Percentiles rank a stretch among this genome's conserved stretches.
Evolutionary conservation across 2,329 filamentous ascomycete species (phyloP).

Genomic region (Fusarium nygamai): DNA sequence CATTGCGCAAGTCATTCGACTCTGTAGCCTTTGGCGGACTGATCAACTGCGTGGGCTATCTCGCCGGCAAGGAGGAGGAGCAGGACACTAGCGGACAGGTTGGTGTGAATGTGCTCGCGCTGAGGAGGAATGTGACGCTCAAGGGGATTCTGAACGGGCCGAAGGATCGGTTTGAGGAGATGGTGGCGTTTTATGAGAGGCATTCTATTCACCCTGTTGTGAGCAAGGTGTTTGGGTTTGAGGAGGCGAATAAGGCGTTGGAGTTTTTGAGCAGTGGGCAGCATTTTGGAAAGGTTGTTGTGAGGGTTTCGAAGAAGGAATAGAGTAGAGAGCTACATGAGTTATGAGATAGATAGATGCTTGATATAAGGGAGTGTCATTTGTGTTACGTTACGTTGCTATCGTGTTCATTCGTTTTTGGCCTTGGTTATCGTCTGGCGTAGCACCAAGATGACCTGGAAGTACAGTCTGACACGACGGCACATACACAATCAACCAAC

Average conservation of each 20-base stretch:
- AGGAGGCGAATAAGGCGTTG: conserved; percentile 59
- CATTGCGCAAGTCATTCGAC: conserved; percentile 62
- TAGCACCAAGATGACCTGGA: too few relatives aligned
- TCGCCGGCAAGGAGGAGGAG: conserved; percentile 64
- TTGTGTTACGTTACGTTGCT: background rate
- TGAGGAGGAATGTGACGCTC: conserved; percentile 57
- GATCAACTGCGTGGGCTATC: conserved; percentile 62
- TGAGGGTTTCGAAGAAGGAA: conserved; percentile 51
- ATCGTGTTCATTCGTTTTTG: background rate
- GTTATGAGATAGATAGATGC: background rate
- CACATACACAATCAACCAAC: accelerated
- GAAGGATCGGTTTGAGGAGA: conserved; percentile 62
- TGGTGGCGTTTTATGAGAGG: conserved; percentile 58
- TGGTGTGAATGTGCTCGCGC: conserved; percentile 68
- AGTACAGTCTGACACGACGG: accelerated
- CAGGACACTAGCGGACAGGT: conserved; percentile 51
- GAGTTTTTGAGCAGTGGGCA: conserved; percentile 61
- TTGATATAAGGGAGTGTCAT: background rate
- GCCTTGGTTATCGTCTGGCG: background rate
- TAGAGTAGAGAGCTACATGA: background rate
- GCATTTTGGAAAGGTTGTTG: conserved; percentile 68
- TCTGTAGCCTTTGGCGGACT: conserved; percentile 64
- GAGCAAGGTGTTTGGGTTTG: conserved; percentile 58
- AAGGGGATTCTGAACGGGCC: conserved; percentile 71
- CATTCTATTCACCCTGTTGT: conserved; percentile 59